Base-by-base conservation (phyloP, 2,329 filamentous ascomycete species). In the Mollisiaceae sp. region DNA sequence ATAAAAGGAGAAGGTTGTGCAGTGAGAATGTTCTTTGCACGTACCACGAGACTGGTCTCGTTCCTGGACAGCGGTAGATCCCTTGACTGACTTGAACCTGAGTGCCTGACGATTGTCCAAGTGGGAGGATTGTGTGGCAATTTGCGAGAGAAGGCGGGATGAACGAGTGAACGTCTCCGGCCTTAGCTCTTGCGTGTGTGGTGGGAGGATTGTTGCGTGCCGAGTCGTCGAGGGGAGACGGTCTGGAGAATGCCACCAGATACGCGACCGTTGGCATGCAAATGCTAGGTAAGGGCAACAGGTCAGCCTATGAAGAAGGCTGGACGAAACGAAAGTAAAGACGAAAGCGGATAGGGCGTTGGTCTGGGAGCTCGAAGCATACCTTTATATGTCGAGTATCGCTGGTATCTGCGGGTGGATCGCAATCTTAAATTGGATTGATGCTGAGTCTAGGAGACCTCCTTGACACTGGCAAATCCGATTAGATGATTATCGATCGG, bases 81-180 rank as follows among this genome's bases (percentile, higher is more conserved):
- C 70, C 69, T 71, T 71, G 60, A 6, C 58, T 61, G 62, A 45
- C 66, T 63, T 63, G 62, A 69, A 67, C 50, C 45, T 59, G 64
- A 64, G 62, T 62, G 57, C 64, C 57, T 67, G 69, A 69, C 65
- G 61, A 63, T 35, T 38, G 59, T 62, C 59, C 63, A 47, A 66
- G 55, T 56, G 61, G 66, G 54, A 63, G 54, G 59, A 66, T 67
- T 63, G 67, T 60, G 52, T 60, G 32, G 58, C 64, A 63, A 68
- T 69, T 45, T 65, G 70, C 64, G 67, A 69, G 64, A 43, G 43
- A 65, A 70, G 73, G 71, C 64, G 61, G 74, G 75, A 77, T 77
- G 71, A 75, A 76, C 75, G 75, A 77, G 74, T 75, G 70, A 77
- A 77, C 75, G 75, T 75, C 74, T 77, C 75, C 75, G 71, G 70